Evolutionary conservation across 345 rosid species (phyloP).

Genomic region (Noccaea bulbosa): DNA sequence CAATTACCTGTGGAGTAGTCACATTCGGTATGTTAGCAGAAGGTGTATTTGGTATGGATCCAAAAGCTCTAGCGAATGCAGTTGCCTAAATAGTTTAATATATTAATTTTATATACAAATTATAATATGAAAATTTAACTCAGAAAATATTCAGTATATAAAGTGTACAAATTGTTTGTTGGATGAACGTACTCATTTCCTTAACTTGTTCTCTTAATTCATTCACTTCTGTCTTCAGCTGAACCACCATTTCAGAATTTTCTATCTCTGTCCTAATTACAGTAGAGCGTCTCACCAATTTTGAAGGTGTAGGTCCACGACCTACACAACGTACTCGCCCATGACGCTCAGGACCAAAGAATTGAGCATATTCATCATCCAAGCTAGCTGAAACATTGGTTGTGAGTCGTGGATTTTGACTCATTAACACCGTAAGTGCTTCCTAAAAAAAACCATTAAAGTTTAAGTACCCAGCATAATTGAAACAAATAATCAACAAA

Average conservation of each 20-base stretch:
- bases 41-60: not conserved
- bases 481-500: not conserved
- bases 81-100: not conserved
- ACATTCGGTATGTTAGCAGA: not conserved
- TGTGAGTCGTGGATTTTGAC: not conserved
- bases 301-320: constrained; percentile 14
- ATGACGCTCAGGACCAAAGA: constrained; percentile 9
- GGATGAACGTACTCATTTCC: not conserved
- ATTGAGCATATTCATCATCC: constrained; percentile 28
- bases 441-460: not conserved
- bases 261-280: not conserved
- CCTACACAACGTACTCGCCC: constrained; percentile 2
- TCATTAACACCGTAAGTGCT: not conserved
- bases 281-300: not conserved
- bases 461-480: too few species aligned
- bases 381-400: not conserved
- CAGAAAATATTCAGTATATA: not conserved
- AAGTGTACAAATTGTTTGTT: not conserved
- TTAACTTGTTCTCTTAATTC: not conserved
- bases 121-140: not conserved
- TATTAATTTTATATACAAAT: not conserved
- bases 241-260: not conserved
- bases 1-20: too few species aligned
- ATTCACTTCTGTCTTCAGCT: not conserved
- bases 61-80: not conserved